phyloP scores from a whole-genome alignment of 345 rosid genomes.

The Ailanthus altissimus region DNA sequence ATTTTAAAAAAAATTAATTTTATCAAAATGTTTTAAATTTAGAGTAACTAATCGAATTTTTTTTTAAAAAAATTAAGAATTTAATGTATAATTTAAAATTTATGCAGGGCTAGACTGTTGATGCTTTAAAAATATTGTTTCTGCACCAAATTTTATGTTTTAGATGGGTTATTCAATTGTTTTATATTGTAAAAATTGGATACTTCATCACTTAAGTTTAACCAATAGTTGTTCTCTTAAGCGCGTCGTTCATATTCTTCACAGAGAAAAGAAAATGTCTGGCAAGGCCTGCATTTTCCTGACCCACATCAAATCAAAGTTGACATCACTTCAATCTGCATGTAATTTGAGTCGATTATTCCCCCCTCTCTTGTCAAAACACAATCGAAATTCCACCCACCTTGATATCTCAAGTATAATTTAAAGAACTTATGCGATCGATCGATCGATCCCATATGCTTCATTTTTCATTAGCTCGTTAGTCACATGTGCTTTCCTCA shows the following conservation, averaged over 20 bases:
- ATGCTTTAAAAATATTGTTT: no score
- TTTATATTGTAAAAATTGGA: no score
- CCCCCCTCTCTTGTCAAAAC: neutral
- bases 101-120: no score
- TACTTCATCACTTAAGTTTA: neutral
- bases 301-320: conserved; percentile 11
- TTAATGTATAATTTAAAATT: no score
- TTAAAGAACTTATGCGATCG: neutral
- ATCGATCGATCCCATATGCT: neutral
- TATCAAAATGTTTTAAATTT: no score
- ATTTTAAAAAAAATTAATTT: no score
- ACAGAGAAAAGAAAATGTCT: neutral
- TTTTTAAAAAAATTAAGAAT: no score
- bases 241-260: conserved; percentile 8
- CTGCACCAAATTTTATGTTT: no score
- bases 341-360: neutral
- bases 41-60: no score
- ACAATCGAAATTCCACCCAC: neutral
- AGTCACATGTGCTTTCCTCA: neutral
- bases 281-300: neutral
- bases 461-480: neutral
- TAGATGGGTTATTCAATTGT: no score
- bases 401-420: neutral
- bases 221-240: neutral
- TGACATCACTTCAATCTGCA: neutral